These are phyloP conservation scores for Kokia cookei DNA, from an alignment of 441 rosid species.

Conservation along the genomic window DNA sequence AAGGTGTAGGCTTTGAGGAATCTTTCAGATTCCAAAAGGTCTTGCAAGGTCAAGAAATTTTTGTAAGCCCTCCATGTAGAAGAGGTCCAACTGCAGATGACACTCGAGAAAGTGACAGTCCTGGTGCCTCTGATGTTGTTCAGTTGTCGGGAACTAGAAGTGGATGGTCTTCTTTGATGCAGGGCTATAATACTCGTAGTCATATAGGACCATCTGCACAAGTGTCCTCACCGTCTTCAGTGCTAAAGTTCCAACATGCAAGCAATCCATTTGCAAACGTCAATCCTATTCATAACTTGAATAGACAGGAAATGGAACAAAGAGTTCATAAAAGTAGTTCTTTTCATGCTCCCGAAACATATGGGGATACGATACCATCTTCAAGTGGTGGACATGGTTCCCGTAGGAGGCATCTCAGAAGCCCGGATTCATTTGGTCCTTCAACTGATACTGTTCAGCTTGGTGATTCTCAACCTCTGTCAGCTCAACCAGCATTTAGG, in stretches of 20 bases:
- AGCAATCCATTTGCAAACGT: slow-evolving; percentile 25
- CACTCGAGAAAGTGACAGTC: slow-evolving; percentile 27
- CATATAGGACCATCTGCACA: slow-evolving; percentile 24
- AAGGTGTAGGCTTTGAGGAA: slow-evolving; percentile 57
- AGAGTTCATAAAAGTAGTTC: background rate
- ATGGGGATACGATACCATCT: slow-evolving; percentile 18
- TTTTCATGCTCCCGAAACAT: slow-evolving; percentile 13
- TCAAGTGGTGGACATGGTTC: slow-evolving; percentile 3
- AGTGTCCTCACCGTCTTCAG: slow-evolving; percentile 77
- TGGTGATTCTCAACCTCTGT: slow-evolving; percentile 19
- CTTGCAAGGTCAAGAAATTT: slow-evolving; percentile 99
- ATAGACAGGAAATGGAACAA: slow-evolving; percentile 19
- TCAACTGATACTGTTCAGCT: slow-evolving; percentile 19
- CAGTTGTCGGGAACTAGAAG: slow-evolving; percentile 40
- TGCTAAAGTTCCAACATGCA: slow-evolving; percentile 54
- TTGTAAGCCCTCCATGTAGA: slow-evolving; percentile 37
- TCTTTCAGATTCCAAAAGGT: slow-evolving; percentile 73
- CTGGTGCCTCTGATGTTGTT: slow-evolving; percentile 34
- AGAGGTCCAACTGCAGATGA: slow-evolving; percentile 20
- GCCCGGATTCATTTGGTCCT: slow-evolving; percentile 10
- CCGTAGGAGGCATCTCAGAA: slow-evolving; percentile 12
- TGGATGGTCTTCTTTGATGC: slow-evolving; percentile 49
- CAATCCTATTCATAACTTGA: slow-evolving; percentile 9
- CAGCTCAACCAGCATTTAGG: slow-evolving; percentile 29
- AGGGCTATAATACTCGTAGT: slow-evolving; percentile 26